Evolutionary conservation across 2,329 filamentous ascomycete species (phyloP).

Genomic region (Spiromastix sp.): DNA sequence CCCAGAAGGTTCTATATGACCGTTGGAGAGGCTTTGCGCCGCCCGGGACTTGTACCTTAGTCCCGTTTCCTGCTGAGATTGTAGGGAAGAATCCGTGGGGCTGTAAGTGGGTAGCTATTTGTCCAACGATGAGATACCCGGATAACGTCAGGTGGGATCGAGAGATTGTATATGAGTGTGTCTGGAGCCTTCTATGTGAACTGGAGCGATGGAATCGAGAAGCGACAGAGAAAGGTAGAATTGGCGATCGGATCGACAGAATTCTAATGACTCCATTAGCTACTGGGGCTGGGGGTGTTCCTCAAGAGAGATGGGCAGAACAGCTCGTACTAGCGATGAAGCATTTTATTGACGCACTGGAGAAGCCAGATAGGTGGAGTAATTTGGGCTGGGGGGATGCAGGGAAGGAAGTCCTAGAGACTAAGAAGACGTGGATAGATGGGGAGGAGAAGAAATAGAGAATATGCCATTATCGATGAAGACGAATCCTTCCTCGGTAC

Average conservation of each 20-base stretch:
- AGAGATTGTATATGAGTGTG: slow-evolving; percentile 45
- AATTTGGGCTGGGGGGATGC: slow-evolving; percentile 28
- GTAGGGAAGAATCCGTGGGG: slow-evolving; percentile 30
- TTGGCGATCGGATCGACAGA: slow-evolving; percentile 25
- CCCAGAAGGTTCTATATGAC: slow-evolving; percentile 36
- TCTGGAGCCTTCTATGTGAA: slow-evolving; percentile 42
- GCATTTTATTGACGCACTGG: slow-evolving; percentile 40
- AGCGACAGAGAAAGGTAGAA: slow-evolving; percentile 3
- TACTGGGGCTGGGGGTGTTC: slow-evolving; percentile 39
- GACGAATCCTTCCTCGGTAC: no score
- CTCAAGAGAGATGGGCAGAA: slow-evolving; percentile 38
- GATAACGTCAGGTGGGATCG: slow-evolving; percentile 37
- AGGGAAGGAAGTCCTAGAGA: slow-evolving; percentile 15
- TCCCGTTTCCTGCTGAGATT: slow-evolving; percentile 34
- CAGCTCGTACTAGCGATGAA: slow-evolving; percentile 43
- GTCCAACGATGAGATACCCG: slow-evolving; percentile 45
- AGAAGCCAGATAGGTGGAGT: slow-evolving; percentile 35
- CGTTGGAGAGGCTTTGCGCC: slow-evolving; percentile 42
- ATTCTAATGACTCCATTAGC: slow-evolving; percentile 45
- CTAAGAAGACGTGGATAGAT: slow-evolving; percentile 18
- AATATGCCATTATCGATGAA: no score
- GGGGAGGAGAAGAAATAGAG: neutral
- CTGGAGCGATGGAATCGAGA: slow-evolving; percentile 39
- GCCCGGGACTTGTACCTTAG: slow-evolving; percentile 41
- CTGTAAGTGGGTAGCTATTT: slow-evolving; percentile 38